phyloP scores from a whole-genome alignment of 805 yeast species.

The Wickerhamomyces chaumierensis region DNA sequence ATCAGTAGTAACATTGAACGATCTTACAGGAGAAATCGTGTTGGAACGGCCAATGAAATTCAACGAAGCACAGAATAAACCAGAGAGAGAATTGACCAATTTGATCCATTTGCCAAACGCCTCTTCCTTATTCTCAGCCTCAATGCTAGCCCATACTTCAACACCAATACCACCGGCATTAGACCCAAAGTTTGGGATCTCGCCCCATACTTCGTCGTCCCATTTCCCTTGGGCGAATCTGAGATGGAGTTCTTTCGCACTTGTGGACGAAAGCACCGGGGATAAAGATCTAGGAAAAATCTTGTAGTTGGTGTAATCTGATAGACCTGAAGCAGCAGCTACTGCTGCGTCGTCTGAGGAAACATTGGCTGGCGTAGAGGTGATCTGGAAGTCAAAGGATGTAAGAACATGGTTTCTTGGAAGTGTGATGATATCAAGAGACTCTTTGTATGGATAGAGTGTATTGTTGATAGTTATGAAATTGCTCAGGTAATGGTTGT shows the following conservation, averaged over 20 bases:
- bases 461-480: conserved; percentile 1
- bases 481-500: background rate
- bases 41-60: conserved; percentile 74
- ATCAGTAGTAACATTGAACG: conserved; percentile 19
- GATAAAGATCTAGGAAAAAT: conserved; percentile 76
- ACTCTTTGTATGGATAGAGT: conserved; percentile 43
- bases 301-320: conserved; percentile 36
- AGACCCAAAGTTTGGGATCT: conserved; percentile 59
- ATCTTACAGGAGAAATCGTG: conserved; percentile 55
- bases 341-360: no score
- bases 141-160: conserved; percentile 82
- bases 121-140: conserved; percentile 40
- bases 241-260: conserved; percentile 66
- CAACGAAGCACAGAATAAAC: conserved; percentile 89
- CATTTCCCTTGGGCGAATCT: conserved; percentile 93
- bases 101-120: conserved; percentile 61
- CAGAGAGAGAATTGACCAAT: conserved; percentile 69
- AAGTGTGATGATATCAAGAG: conserved; percentile 46
- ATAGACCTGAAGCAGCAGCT: no score
- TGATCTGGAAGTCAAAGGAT: conserved; percentile 57
- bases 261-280: conserved; percentile 57
- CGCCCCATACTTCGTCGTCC: conserved; percentile 85
- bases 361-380: conserved; percentile 34
- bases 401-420: conserved; percentile 62
- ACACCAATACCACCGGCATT: conserved; percentile 90